Evolutionary conservation across 306 rosid species (phyloP), one percentile per base, ranked within the genome.

Genomic region (Fragaria vesca): DNA sequence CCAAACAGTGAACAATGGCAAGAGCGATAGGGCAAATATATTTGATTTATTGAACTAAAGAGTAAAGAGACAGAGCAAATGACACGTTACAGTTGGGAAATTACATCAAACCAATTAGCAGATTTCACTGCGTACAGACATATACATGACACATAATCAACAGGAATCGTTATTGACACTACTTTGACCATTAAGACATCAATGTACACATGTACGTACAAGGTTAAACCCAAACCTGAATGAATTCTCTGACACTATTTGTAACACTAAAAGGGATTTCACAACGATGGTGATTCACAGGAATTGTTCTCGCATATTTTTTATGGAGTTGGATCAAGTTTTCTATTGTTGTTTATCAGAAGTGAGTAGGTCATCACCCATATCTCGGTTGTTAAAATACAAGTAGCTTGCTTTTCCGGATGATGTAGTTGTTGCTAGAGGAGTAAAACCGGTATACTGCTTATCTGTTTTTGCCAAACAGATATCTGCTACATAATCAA

Each of bases 371-470:
- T 7, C 46, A 24, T 7, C 46, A 24, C 45, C 8, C 68, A 78
- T 51, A 48, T 83, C 83, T 50, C 73, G 75, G 18, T 83, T 65
- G 87, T 90, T 89, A 85, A 72, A 81, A 82, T 89, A 94, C 46
- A 92, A 45, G 74, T 43, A 75, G 9, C 85, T 79, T 72, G 65
- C 74, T 52, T 90, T 92, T 43, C 81, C 81, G 26, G 94, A 84
- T 28, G 87, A 50, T 61, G 97, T 82, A 45, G 69, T 65, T 5
- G 12, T 15, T 34, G 20, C 24, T 36, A 65, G 45, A 32, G 70
- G 70, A 17, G 70, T 6, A 8, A 34, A 65, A 17, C 70, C 70
- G 10, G 46, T 8, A 17, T 65, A 65, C 11, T 65, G 12, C 70
- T 65, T 3, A 34, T 65, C 45, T 65, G 46, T 32, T 34, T 65